phyloP scores from a whole-genome alignment of 148 eudicot species.

The Vaccinium myrtillus region DNA sequence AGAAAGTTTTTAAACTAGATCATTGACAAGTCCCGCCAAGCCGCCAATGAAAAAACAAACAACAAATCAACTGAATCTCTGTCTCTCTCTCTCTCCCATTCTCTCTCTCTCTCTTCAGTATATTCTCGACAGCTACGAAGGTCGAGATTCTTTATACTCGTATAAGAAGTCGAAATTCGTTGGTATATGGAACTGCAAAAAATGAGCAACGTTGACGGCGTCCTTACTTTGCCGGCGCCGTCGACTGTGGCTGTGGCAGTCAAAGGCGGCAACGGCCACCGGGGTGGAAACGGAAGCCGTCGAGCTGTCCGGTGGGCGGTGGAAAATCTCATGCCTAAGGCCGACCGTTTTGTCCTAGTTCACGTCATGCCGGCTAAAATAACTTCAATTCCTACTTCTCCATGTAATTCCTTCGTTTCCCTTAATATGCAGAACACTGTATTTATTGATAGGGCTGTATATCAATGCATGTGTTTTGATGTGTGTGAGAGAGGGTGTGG shows the following conservation, averaged over 20 bases:
- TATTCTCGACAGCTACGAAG: too few relatives aligned
- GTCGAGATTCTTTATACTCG: too few relatives aligned
- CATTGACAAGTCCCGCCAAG: too few relatives aligned
- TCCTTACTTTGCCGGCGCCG: slow-evolving; percentile 16
- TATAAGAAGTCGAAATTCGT: too few relatives aligned
- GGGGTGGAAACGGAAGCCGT: slow-evolving; percentile 62
- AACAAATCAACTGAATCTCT: too few relatives aligned
- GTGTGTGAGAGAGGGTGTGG: too few relatives aligned
- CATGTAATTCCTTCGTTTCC: slow-evolving; percentile 30
- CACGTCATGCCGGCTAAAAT: slow-evolving; percentile 61
- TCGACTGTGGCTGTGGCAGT: slow-evolving; percentile 76
- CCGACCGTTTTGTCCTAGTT: slow-evolving; percentile 55
- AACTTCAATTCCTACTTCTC: slow-evolving; percentile 60
- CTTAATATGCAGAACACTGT: neutral
- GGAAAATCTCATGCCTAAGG: slow-evolving; percentile 45
- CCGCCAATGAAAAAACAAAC: too few relatives aligned
- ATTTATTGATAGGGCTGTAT: neutral
- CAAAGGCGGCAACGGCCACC: slow-evolving; percentile 31
- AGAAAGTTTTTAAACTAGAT: too few relatives aligned
- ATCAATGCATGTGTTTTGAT: neutral
- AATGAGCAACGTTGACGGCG: slow-evolving; percentile 5
- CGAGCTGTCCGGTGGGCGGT: slow-evolving; percentile 77
- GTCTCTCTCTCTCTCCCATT: too few relatives aligned
- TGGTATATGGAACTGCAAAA: too few relatives aligned
- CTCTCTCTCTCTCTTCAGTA: too few relatives aligned